Percentiles rank a stretch among this genome's conserved stretches.
Evolutionary conservation across 2,329 filamentous ascomycete species (phyloP).

Genomic region (Nemania serpens): DNA sequence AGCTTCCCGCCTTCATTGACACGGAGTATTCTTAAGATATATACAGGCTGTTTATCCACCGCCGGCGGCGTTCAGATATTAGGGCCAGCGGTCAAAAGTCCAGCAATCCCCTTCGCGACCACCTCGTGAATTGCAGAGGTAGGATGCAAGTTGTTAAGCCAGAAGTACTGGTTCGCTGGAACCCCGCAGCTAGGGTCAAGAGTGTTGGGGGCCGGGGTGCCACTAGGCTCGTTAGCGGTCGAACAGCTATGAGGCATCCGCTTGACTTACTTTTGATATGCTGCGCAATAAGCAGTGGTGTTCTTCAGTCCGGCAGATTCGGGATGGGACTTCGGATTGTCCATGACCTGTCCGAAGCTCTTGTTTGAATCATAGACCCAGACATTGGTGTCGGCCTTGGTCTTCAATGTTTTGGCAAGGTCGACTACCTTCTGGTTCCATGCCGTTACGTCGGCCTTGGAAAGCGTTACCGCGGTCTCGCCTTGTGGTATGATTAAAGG

Average conservation of each 20-base stretch:
- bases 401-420: constrained; percentile 49
- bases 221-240: constrained; percentile 43
- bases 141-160: constrained; percentile 68
- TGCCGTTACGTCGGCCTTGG: constrained; percentile 51
- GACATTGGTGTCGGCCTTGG: constrained; percentile 50
- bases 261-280: constrained; percentile 56
- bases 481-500: constrained; percentile 53
- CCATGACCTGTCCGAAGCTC: constrained; percentile 57
- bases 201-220: constrained; percentile 49
- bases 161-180: constrained; percentile 66
- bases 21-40: neutral
- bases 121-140: constrained; percentile 66
- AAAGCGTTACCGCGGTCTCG: constrained; percentile 38
- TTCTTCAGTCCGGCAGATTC: constrained; percentile 60
- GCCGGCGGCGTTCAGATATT: constrained; percentile 41
- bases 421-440: constrained; percentile 55
- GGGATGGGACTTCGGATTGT: constrained; percentile 53
- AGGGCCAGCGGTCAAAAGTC: constrained; percentile 45
- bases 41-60: neutral
- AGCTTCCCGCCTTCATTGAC: neutral
- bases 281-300: constrained; percentile 57
- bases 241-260: neutral
- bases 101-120: constrained; percentile 55
- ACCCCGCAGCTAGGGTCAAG: constrained; percentile 53
- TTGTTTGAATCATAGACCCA: constrained; percentile 59